Percentiles rank a stretch among this genome's conserved stretches.
phyloP scores from a whole-genome alignment of 768 basidiomycete species.

The Lactifluus hygrophoroides region DNA sequence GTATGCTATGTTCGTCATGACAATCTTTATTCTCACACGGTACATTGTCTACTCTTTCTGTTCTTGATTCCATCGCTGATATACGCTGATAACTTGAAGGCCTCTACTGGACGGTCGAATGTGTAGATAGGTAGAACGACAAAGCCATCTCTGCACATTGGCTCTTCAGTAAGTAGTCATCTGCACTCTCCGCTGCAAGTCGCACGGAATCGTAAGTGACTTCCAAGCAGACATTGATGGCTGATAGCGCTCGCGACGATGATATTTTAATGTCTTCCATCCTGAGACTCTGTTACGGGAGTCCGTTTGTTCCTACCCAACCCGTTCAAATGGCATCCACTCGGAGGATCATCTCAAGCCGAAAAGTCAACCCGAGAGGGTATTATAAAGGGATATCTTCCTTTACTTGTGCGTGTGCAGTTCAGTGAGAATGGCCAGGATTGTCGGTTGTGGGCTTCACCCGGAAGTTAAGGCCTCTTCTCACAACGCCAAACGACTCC shows the following conservation, averaged over 20 bases:
- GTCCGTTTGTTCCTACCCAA: not conserved
- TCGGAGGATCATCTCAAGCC: not conserved
- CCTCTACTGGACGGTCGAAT: slow-evolving; percentile 16
- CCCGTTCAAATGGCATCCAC: not conserved
- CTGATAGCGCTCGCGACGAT: slow-evolving; percentile 14
- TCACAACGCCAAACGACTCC: too few species aligned
- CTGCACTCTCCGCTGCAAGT: not conserved
- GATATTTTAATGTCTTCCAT: slow-evolving; percentile 12
- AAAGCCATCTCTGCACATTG: slow-evolving; percentile 10
- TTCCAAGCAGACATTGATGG: slow-evolving; percentile 6
- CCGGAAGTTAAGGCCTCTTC: too few species aligned
- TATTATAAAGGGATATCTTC: not conserved
- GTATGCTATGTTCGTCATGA: slow-evolving; percentile 10
- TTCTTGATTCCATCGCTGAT: too few species aligned
- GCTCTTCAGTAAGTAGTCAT: slow-evolving; percentile 9
- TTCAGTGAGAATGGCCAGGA: too few species aligned
- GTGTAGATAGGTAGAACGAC: slow-evolving; percentile 12
- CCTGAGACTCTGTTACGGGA: slow-evolving; percentile 1
- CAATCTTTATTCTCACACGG: slow-evolving; percentile 14
- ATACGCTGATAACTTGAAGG: not conserved
- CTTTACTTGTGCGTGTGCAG: too few species aligned
- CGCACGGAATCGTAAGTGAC: not conserved
- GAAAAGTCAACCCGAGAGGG: not conserved
- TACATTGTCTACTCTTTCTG: not conserved
- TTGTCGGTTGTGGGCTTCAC: too few species aligned